Evolutionary conservation across 2,329 filamentous ascomycete genomes (phyloP), one percentile per base, ranked within the genome.

Genomic region (Microdochium paspali): DNA sequence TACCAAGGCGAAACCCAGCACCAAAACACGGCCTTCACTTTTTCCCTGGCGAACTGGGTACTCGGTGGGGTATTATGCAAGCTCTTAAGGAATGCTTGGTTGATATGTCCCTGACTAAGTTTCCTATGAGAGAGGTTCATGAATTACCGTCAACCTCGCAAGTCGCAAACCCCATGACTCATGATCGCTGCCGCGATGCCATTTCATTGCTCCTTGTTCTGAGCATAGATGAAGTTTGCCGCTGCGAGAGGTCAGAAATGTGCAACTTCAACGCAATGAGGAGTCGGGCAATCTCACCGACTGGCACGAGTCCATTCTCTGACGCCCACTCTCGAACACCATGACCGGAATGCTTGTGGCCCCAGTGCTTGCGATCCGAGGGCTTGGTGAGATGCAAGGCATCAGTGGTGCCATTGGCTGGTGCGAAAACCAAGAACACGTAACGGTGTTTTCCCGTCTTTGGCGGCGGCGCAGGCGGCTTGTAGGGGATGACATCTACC

Each of bases 371-470:
- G 43, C 68, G 59, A 12, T 63, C 64, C 3, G 32, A 52, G 0
- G 67, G 68, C 52, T 63, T 64, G 4, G 54, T 62, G 45, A 66
- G 44, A 32, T 63, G 51, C 45, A 70, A 49, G 21, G 53, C 46
- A 21, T 63, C 62, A 3, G 61, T 63, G 3, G 67, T 68, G 1
- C 67, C 67, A 47, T 69, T 70, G 32, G 58, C 60, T 0, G 66
- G 61, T 2, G 58, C 60, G 43, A 70, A 68, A 1, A 66, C 57
- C 3, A 71, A 46, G 28, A 73, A 64, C 15, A 72, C 66, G 49
- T 72, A 72, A 46, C 70, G 59, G 35, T 72, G 69, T 50, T 66
- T 66, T 5, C 66, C 66, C 1, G 69, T 71, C 55, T 64, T 63
- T 25, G 61, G 54, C 1, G 68, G 69, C 2, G 70, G 69, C 1